Conservation (phyloP, 1,139 yeast species). For the Zygosaccharomyces sapae region DNA sequence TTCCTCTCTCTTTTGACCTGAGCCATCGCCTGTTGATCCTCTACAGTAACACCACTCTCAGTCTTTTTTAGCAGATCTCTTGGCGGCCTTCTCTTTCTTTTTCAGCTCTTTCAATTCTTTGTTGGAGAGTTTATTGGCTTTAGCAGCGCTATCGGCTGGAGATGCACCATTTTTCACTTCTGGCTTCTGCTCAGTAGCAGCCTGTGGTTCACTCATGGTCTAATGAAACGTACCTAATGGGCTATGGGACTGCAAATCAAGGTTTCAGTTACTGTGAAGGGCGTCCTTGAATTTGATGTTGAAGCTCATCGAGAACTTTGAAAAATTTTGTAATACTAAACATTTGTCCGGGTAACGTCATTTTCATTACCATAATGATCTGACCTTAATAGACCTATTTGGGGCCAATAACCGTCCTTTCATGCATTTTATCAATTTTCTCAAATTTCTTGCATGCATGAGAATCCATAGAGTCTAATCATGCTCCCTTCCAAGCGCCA, state of each 20-base stretch:
- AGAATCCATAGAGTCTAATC: too few species aligned
- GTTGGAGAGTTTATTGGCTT: slow-evolving; percentile 49
- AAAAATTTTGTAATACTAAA: slow-evolving; percentile 2
- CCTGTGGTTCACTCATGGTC: slow-evolving; percentile 15
- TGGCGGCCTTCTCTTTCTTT: slow-evolving; percentile 86
- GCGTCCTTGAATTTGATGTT: not conserved
- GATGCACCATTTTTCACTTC: not conserved
- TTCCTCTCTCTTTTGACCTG: slow-evolving; percentile 35
- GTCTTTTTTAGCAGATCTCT: slow-evolving; percentile 46
- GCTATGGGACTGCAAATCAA: not conserved
- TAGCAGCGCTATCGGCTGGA: slow-evolving; percentile 6
- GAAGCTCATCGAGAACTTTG: slow-evolving; percentile 4
- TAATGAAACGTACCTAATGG: not conserved
- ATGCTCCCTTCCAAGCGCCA: not conserved
- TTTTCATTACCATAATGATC: not conserved
- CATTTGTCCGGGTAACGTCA: not conserved
- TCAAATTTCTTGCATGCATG: not conserved
- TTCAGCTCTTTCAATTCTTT: slow-evolving; percentile 84
- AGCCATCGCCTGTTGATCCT: slow-evolving; percentile 36
- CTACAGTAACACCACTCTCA: slow-evolving; percentile 36
- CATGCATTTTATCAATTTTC: not conserved
- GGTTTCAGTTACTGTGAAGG: not conserved
- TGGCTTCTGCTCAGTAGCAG: slow-evolving; percentile 5
- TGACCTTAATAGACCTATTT: not conserved
- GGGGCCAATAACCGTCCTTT: not conserved